Evolutionary conservation across 805 yeast genomes (phyloP).

Genomic region (Wickerhamia fluorescens): DNA sequence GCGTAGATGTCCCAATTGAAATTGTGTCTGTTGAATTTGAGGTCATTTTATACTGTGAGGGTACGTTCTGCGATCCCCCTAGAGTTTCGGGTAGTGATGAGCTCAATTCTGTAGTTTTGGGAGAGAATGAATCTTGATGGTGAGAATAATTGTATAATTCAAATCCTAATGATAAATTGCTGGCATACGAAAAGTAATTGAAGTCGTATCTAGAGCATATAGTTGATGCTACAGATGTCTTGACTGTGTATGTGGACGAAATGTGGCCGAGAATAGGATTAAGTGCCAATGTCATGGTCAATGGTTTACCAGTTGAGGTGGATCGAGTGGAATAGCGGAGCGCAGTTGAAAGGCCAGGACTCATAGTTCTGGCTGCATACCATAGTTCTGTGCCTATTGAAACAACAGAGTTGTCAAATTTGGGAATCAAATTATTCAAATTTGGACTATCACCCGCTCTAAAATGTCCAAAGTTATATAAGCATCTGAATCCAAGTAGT

Average conservation of each 20-base stretch:
- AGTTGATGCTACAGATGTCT: conserved; percentile 67
- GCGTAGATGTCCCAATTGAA: no score
- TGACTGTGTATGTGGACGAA: conserved; percentile 80
- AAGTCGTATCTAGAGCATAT: conserved; percentile 83
- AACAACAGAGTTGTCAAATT: conserved; percentile 54
- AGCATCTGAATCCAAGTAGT: conserved; percentile 69
- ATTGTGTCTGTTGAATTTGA: no score
- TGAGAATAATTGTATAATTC: conserved; percentile 56
- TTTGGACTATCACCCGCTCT: conserved; percentile 3
- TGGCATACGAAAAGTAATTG: conserved; percentile 83
- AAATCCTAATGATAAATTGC: conserved; percentile 79
- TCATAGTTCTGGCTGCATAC: conserved; percentile 76
- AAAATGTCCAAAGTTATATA: conserved; percentile 58
- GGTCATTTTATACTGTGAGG: no score
- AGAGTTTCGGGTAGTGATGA: neutral
- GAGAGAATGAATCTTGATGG: neutral
- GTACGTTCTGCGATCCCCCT: no score
- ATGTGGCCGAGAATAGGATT: conserved; percentile 90
- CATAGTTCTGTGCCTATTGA: conserved; percentile 83
- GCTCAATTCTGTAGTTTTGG: no score
- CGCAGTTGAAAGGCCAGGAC: conserved; percentile 87
- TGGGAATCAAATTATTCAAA: conserved; percentile 16
- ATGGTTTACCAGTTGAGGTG: conserved; percentile 80
- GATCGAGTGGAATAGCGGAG: conserved; percentile 80
- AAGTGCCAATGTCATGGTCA: conserved; percentile 77